A percentile compares a stretch with the other conserved stretches of the same genome.
Conservation (phyloP, 2,329 filamentous ascomycete species). For the Talaromyces piceae region DNA sequence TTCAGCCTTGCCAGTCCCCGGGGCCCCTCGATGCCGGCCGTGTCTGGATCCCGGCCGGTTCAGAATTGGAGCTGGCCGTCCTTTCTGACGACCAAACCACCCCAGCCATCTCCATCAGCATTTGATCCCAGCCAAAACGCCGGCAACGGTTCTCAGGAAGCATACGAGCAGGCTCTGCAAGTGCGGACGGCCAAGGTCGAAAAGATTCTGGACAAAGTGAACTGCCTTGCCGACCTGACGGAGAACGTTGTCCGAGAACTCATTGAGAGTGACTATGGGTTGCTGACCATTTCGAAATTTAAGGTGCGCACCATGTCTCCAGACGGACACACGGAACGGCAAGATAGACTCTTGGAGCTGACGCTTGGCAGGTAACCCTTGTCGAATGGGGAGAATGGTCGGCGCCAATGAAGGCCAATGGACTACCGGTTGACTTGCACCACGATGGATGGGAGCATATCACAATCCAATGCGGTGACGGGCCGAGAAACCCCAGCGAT, state of each 20-base stretch:
- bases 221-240: neutral
- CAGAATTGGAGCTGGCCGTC: too few species aligned
- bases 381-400: neutral
- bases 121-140: too few species aligned
- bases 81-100: too few species aligned
- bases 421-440: neutral
- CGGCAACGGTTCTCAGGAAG: neutral
- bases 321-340: neutral
- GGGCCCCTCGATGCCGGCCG: too few species aligned
- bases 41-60: too few species aligned
- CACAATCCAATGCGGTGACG: neutral
- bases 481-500: neutral
- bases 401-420: neutral
- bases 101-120: too few species aligned
- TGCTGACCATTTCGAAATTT: neutral
- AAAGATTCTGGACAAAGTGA: neutral
- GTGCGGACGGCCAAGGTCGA: neutral
- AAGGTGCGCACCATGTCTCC: neutral
- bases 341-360: neutral
- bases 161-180: neutral
- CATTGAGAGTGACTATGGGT: neutral
- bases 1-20: too few species aligned
- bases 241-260: neutral
- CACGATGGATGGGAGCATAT: neutral
- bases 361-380: neutral